Evolutionary conservation across 2,329 filamentous ascomycete genomes (phyloP).

Genomic region (Hypoxylon sp.): DNA sequence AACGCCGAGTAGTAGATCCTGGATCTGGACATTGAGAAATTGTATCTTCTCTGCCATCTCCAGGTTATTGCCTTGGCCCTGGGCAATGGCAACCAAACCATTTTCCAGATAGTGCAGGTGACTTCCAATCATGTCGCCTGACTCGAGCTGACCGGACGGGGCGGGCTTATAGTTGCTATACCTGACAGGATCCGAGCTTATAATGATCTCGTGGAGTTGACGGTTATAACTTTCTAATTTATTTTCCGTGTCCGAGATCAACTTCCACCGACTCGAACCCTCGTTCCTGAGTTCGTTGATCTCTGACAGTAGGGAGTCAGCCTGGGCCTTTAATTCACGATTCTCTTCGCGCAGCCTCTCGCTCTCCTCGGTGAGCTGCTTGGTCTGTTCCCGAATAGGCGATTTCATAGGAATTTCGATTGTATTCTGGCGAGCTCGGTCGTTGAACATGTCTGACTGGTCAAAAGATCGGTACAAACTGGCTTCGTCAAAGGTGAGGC

Average conservation of each 20-base stretch:
- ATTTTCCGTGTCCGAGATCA: constrained; percentile 68
- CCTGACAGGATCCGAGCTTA: constrained; percentile 66
- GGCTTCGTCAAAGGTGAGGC: constrained; percentile 77
- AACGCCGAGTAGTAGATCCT: constrained; percentile 61
- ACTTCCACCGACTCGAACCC: constrained; percentile 52
- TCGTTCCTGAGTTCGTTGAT: constrained; percentile 49
- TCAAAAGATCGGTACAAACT: constrained; percentile 76
- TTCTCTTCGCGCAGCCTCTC: constrained; percentile 58
- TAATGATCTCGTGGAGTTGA: constrained; percentile 71
- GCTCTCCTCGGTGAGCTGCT: constrained; percentile 57
- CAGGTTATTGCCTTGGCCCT: constrained; percentile 58
- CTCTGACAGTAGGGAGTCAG: constrained; percentile 48
- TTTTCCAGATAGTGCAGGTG: constrained; percentile 78
- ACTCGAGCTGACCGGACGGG: constrained; percentile 51
- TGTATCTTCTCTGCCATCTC: constrained; percentile 64
- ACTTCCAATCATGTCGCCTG: constrained; percentile 56
- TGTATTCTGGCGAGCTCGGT: constrained; percentile 49
- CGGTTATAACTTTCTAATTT: constrained; percentile 73
- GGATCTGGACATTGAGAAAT: constrained; percentile 70
- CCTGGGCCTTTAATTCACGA: constrained; percentile 47
- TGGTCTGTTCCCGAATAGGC: constrained; percentile 62
- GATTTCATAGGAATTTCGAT: constrained; percentile 68
- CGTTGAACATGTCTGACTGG: constrained; percentile 60
- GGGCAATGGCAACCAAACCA: constrained; percentile 66
- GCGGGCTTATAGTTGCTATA: constrained; percentile 56